Evolutionary conservation across 768 basidiomycete species (phyloP), one percentile per base, ranked within the genome.

Genomic region (Amanita muscaria): DNA sequence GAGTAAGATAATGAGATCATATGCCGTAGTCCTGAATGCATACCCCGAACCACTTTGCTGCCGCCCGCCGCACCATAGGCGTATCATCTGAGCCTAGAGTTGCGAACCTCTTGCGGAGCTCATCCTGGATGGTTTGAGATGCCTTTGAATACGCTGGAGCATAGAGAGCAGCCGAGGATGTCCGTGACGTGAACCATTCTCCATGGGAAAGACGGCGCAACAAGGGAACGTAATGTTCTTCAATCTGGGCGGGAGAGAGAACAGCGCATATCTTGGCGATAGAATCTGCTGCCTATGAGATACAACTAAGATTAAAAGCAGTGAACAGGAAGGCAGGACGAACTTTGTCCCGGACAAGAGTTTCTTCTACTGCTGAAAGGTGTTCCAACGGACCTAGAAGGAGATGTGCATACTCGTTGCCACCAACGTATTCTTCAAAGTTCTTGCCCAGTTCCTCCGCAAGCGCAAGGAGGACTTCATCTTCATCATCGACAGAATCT

Each of bases 401-500:
- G 25, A 89, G 61, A 68, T 96, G 90, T 10, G 91, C 96, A 53
- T 79, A 72, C 48, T 87, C 84, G 21, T 75, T 75, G 11, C 96
- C 96, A 25, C 96, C 96, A 43, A 97, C 77, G 60, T 96, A 98
- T 51, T 98, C 88, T 56, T 91, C 84, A 54, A 98, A 94, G 58
- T 77, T 82, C 60, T 77, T 77, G 32, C 96, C 96, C 16, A 99
- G 68, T 60, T 98, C 96, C 54, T 98, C 94, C 15, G 94, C 91
- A 40, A 99, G 71, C 4, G 93, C 94, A 35, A 99, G 74, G 32
- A 99, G 71, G 23, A 99, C 93, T 58, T 99, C 96, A 63, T 99
- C 96, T 65, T 99, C 96, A 58, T 99, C 96, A 63, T 99, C 96
- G 53, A 99, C 82, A n/a, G 91, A 93, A 58, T 99, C 94, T 67